A percentile compares a stretch with the other conserved stretches of the same genome.
These are phyloP conservation scores for Begonia loranthoides DNA, from an alignment of 306 rosid genomes.

Conservation along the genomic window DNA sequence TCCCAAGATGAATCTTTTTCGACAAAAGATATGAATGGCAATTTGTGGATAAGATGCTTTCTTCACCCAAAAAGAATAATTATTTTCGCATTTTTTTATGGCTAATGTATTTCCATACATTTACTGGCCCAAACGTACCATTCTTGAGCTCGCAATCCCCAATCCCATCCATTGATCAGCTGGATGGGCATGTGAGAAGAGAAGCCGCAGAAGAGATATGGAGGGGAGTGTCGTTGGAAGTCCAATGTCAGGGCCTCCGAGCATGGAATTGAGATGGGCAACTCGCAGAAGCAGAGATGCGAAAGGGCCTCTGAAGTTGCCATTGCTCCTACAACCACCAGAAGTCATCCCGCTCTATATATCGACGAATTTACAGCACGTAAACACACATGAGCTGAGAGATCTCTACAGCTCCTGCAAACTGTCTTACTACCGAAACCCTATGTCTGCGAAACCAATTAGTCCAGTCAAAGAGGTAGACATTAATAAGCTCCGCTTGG, in stretches of 20 bases:
- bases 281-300: slow-evolving; percentile 9
- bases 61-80: too few relatives aligned
- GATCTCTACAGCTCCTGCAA: slow-evolving; percentile 42
- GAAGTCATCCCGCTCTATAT: slow-evolving; percentile 29
- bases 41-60: too few relatives aligned
- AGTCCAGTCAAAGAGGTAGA: slow-evolving; percentile 24
- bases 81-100: too few relatives aligned
- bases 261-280: slow-evolving; percentile 40
- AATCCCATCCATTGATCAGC: too few relatives aligned
- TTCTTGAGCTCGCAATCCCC: too few relatives aligned
- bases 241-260: slow-evolving; percentile 6
- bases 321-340: slow-evolving; percentile 1
- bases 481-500: slow-evolving; percentile 42
- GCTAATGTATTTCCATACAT: too few relatives aligned
- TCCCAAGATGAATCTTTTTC: too few relatives aligned
- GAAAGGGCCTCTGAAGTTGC: not conserved
- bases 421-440: slow-evolving; percentile 35
- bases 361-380: slow-evolving; percentile 41
- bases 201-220: not conserved
- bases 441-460: slow-evolving; percentile 10
- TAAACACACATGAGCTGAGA: slow-evolving; percentile 32
- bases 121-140: too few relatives aligned
- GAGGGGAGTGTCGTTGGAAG: not conserved
- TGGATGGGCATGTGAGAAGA: not conserved
- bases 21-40: too few relatives aligned